These are phyloP conservation scores for Gynostemma pentaphyllum DNA, from an alignment of 306 rosid genomes.

Conservation along the genomic window DNA sequence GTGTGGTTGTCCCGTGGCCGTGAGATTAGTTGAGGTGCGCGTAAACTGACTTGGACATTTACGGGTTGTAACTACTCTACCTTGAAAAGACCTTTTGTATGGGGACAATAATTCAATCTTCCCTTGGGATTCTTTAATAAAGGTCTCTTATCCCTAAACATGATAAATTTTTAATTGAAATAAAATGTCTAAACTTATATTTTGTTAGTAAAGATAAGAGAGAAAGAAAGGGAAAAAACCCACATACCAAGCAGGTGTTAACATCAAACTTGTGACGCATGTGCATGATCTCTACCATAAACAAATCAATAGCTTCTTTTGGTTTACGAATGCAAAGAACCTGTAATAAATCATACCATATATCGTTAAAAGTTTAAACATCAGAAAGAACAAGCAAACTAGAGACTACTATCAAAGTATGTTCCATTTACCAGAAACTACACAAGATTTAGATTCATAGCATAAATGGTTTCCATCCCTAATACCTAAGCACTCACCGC, in stretches of 20 bases:
- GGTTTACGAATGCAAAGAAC: constrained; percentile 78
- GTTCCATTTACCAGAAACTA: background rate
- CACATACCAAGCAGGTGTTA: constrained; percentile 89
- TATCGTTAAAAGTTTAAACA: background rate
- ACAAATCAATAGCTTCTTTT: constrained; percentile 75
- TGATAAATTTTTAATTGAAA: too few relatives aligned
- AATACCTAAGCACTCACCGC: constrained; percentile 41
- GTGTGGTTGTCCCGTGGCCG: too few relatives aligned
- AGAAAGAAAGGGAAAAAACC: too few relatives aligned
- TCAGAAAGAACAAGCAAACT: background rate
- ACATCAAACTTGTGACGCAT: constrained; percentile 95
- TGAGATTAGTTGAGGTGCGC: too few relatives aligned
- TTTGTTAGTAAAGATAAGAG: too few relatives aligned
- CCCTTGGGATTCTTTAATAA: too few relatives aligned
- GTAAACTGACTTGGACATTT: too few relatives aligned
- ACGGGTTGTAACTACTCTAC: too few relatives aligned
- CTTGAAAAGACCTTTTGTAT: too few relatives aligned
- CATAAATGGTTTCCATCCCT: background rate
- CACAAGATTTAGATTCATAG: background rate
- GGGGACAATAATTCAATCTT: too few relatives aligned
- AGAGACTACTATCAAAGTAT: background rate
- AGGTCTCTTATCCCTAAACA: too few relatives aligned
- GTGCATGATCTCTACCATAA: constrained; percentile 99
- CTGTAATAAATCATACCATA: constrained; percentile 29
- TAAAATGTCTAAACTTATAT: too few relatives aligned